Percentiles rank a stretch among this genome's conserved stretches.
Conservation (phyloP, 2,329 filamentous ascomycete species). For the Ophiostoma tasmaniense region DNA sequence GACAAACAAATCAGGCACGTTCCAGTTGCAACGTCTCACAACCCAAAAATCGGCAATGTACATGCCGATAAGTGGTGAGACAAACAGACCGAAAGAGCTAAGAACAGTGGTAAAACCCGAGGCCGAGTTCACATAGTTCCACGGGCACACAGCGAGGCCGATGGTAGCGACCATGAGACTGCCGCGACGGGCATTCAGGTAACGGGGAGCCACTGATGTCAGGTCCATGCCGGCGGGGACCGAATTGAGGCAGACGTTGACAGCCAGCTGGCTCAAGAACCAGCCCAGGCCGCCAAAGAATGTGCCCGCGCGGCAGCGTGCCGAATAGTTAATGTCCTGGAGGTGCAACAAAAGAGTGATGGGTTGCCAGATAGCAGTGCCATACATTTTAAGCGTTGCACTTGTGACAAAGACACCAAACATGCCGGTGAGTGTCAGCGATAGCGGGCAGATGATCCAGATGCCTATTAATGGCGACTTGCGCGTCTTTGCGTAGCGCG, state of each 20-base stretch:
- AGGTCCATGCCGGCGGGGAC: slow-evolving; percentile 22
- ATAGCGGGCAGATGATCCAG: neutral
- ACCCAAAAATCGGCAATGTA: slow-evolving; percentile 16
- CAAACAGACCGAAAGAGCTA: slow-evolving; percentile 22
- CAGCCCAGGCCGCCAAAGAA: slow-evolving; percentile 19
- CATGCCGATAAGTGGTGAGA: slow-evolving; percentile 20
- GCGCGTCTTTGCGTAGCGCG: too few species aligned
- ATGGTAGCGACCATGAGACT: slow-evolving; percentile 19
- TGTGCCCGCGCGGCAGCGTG: slow-evolving; percentile 15
- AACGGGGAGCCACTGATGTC: slow-evolving; percentile 18
- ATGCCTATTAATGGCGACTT: too few species aligned
- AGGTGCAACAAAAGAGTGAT: slow-evolving; percentile 15
- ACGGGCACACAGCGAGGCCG: slow-evolving; percentile 19
- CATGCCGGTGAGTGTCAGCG: slow-evolving; percentile 9
- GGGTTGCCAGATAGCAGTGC: slow-evolving; percentile 16
- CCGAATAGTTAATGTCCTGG: slow-evolving; percentile 14
- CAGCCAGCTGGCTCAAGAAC: slow-evolving; percentile 17
- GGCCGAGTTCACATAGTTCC: slow-evolving; percentile 20
- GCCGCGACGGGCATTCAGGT: slow-evolving; percentile 17
- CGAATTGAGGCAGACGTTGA: slow-evolving; percentile 18
- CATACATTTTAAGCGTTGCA: slow-evolving; percentile 14
- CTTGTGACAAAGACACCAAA: slow-evolving; percentile 17
- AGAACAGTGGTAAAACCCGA: slow-evolving; percentile 21
- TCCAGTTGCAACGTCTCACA: neutral
- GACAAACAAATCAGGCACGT: neutral